phyloP scores from a whole-genome alignment of 140 eudicot genomes.

The Ambrosia hybrid region DNA sequence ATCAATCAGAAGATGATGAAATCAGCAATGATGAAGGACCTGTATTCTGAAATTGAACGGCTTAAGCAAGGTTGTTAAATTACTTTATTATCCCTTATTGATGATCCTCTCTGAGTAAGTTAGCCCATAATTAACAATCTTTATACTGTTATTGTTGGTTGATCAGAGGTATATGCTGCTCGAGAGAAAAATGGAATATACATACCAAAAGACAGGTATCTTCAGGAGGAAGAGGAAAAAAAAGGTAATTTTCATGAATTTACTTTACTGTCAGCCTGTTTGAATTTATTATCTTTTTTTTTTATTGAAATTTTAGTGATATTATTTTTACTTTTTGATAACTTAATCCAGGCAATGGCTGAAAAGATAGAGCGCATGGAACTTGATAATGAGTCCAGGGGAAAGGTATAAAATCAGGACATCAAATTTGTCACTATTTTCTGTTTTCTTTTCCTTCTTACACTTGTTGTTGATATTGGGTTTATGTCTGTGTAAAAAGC shows the following conservation, averaged over 20 bases:
- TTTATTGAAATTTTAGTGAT: not conserved
- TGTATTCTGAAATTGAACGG: conserved; percentile 91
- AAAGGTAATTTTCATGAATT: conserved; percentile 44
- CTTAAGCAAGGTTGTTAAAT: conserved; percentile 77
- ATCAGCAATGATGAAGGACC: conserved; percentile 89
- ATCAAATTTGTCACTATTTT: not conserved
- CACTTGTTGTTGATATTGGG: not conserved
- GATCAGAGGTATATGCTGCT: conserved; percentile 88
- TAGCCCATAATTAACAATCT: conserved; percentile 4
- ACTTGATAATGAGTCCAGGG: conserved; percentile 82
- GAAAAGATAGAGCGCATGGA: conserved; percentile 98
- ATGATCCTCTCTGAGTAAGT: conserved; percentile 16
- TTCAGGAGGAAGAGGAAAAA: conserved; percentile 79
- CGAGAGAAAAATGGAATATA: conserved; percentile 95
- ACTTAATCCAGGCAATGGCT: conserved; percentile 69
- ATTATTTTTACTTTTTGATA: not conserved
- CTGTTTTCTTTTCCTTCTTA: not conserved
- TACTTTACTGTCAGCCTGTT: not conserved
- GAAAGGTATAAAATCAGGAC: conserved; percentile 60
- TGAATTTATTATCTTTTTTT: not conserved
- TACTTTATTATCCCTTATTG: not conserved
- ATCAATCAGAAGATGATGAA: conserved; percentile 97
- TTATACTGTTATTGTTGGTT: conserved; percentile 11
- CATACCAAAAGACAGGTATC: conserved; percentile 89
- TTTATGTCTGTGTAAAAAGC: conserved; percentile 45